Evolutionary conservation across 352 stramenopile genomes (phyloP).

Genomic region (Phytophthora syringae): DNA sequence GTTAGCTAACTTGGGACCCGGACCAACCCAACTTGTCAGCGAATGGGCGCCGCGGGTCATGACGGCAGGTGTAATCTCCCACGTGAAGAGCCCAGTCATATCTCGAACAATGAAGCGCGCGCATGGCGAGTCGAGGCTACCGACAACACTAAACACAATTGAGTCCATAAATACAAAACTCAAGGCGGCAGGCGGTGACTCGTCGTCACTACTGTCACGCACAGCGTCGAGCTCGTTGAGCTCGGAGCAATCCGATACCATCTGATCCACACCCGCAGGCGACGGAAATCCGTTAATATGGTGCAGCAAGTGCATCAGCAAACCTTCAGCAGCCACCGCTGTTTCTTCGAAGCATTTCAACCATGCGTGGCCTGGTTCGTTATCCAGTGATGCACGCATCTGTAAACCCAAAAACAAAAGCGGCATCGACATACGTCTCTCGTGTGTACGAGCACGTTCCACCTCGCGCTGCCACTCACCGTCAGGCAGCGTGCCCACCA

Average conservation of each 20-base stretch:
- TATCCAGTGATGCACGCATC: slow-evolving; percentile 84
- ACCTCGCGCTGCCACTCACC: slow-evolving; percentile 86
- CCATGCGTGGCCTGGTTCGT: slow-evolving; percentile 71
- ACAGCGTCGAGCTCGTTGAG: slow-evolving; percentile 53
- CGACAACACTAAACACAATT: slow-evolving; percentile 86
- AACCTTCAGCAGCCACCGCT: slow-evolving; percentile 76
- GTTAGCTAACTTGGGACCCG: background rate
- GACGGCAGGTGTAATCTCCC: slow-evolving; percentile 72
- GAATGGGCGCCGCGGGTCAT: slow-evolving; percentile 23
- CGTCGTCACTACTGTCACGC: slow-evolving; percentile 36
- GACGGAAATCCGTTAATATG: slow-evolving; percentile 89
- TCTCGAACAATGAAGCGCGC: slow-evolving; percentile 81
- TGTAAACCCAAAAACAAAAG: slow-evolving; percentile 85
- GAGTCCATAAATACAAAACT: slow-evolving; percentile 92
- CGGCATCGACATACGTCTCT: slow-evolving; percentile 82
- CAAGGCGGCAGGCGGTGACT: slow-evolving; percentile 44
- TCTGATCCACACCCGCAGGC: slow-evolving; percentile 82
- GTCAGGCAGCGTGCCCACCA: slow-evolving; percentile 82
- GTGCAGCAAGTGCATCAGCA: slow-evolving; percentile 88
- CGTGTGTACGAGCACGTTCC: slow-evolving; percentile 64
- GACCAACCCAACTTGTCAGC: slow-evolving; percentile 25
- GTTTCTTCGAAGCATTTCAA: slow-evolving; percentile 88
- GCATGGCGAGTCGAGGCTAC: slow-evolving; percentile 78
- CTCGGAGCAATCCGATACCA: slow-evolving; percentile 83
- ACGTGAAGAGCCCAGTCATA: slow-evolving; percentile 88